phyloP scores from a whole-genome alignment of 2,329 filamentous ascomycete species.

The Didymella keratinophila region DNA sequence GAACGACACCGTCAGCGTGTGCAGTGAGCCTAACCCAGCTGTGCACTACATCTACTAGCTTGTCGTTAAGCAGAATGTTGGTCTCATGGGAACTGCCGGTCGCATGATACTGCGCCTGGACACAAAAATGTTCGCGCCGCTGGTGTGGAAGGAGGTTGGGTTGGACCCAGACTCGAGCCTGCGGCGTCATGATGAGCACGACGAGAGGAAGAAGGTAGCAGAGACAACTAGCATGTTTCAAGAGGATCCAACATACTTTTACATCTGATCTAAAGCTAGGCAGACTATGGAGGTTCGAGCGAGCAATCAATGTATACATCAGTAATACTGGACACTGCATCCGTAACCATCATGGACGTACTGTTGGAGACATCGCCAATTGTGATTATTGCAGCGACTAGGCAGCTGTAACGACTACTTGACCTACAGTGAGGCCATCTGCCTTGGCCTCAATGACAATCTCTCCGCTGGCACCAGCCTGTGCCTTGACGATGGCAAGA shows the following conservation, averaged over 20 bases:
- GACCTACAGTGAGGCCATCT: constrained; percentile 3
- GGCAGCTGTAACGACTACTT: constrained; percentile 3
- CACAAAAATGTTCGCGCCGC: background rate
- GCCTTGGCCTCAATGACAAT: constrained; percentile 27
- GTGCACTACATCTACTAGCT: background rate
- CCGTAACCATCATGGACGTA: background rate
- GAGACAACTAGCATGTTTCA: background rate
- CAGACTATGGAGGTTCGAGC: background rate
- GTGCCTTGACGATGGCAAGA: constrained; percentile 33
- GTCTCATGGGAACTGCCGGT: background rate
- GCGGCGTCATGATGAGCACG: background rate
- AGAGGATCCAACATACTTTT: background rate
- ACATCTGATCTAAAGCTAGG: background rate
- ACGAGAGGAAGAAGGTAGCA: background rate
- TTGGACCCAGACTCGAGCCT: background rate
- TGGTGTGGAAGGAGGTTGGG: background rate
- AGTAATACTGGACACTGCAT: background rate
- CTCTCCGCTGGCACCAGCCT: constrained; percentile 14
- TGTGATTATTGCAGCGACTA: background rate
- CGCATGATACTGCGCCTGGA: background rate
- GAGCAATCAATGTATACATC: background rate
- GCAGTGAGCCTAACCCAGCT: background rate
- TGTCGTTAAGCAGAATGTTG: background rate
- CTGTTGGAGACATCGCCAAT: background rate
- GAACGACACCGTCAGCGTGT: background rate